Conservation (phyloP, 768 basidiomycete genomes). For the Leccinum truebloodii region DNA sequence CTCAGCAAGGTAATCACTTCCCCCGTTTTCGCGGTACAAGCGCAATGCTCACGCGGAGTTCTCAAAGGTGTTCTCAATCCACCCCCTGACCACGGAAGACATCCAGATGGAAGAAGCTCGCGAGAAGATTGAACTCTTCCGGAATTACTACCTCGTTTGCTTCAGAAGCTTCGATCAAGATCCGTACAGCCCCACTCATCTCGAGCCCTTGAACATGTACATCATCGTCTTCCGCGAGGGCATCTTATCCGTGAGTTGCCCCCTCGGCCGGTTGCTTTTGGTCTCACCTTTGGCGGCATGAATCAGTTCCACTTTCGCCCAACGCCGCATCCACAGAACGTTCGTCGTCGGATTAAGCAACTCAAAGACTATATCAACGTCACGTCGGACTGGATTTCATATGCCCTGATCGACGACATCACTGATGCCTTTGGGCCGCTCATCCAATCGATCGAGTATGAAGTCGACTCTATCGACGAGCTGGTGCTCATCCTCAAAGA, state of each 20-base stretch:
- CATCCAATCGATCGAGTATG: constrained; percentile 98
- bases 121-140: constrained; percentile 99
- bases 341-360: constrained; percentile 96
- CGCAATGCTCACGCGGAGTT: constrained; percentile 5
- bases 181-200: constrained; percentile 92
- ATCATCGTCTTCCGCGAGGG: constrained; percentile 99
- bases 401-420: constrained; percentile 98
- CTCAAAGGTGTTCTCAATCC: constrained; percentile 87
- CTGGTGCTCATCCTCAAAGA: constrained; percentile 90
- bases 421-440: constrained; percentile 98
- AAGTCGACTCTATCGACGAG: constrained; percentile 99
- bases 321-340: constrained; percentile 97
- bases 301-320: constrained; percentile 93
- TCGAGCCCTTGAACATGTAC: constrained; percentile 99
- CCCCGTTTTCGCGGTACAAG: neutral
- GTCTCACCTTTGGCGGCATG: neutral
- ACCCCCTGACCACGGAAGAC: constrained; percentile 98
- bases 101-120: constrained; percentile 99
- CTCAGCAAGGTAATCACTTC: constrained; percentile 71
- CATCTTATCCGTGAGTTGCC: constrained; percentile 75
- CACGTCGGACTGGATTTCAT: constrained; percentile 99
- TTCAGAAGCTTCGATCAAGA: constrained; percentile 99
- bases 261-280: neutral
- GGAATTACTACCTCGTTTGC: constrained; percentile 98
- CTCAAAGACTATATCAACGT: constrained; percentile 99